phyloP scores from a whole-genome alignment of 257 asterid species.

The Solanum appendiculatum region DNA sequence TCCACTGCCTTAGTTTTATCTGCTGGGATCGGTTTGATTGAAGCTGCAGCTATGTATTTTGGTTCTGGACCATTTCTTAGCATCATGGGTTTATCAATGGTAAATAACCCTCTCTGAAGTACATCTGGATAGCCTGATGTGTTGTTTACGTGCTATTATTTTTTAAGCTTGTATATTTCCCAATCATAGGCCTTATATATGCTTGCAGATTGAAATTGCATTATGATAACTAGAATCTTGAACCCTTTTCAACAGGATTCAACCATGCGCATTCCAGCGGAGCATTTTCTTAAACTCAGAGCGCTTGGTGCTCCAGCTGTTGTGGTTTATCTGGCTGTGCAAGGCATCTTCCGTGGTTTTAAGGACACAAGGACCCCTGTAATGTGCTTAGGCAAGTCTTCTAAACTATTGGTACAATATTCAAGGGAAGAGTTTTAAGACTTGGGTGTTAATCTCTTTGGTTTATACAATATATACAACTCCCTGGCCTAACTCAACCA shows the following conservation, averaged over 20 bases:
- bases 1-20: slow-evolving; percentile 33
- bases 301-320: slow-evolving; percentile 46
- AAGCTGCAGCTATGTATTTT: slow-evolving; percentile 32
- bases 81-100: slow-evolving; percentile 33
- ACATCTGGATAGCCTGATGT: not conserved
- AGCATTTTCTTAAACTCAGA: slow-evolving; percentile 33
- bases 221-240: not conserved
- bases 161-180: not conserved
- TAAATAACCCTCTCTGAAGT: not conserved
- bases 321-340: slow-evolving; percentile 31
- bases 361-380: slow-evolving; percentile 35
- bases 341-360: slow-evolving; percentile 38
- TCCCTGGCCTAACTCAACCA: not conserved
- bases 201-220: not conserved
- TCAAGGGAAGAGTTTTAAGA: not conserved
- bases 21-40: slow-evolving; percentile 26
- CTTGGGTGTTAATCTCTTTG: not conserved
- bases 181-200: not conserved
- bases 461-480: not conserved
- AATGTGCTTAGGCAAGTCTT: slow-evolving; percentile 28
- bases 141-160: not conserved
- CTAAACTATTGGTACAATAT: not conserved
- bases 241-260: slow-evolving; percentile 20
- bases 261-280: slow-evolving; percentile 26
- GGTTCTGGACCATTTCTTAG: slow-evolving; percentile 32